These are phyloP conservation scores for Apiotrichum akiyoshidainum DNA, from an alignment of 1,284 basidiomycete species.

Conservation along the genomic window DNA sequence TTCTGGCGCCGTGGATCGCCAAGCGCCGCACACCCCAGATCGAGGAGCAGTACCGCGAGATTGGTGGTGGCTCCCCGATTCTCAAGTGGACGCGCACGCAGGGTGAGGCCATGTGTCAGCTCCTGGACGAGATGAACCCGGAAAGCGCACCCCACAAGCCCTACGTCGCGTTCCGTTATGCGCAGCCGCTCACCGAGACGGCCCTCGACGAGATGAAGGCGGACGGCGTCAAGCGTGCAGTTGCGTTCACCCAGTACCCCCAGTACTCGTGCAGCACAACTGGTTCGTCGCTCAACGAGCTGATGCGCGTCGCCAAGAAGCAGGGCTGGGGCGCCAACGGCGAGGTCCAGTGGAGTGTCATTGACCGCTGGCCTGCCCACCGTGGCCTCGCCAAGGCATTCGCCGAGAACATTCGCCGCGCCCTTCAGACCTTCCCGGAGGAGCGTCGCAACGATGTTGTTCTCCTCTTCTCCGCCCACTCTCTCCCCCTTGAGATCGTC, in stretches of 20 bases:
- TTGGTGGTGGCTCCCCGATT: conserved; percentile 98
- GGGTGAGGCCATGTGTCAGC: conserved; percentile 81
- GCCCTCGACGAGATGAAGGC: conserved; percentile 78
- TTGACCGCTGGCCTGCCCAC: conserved; percentile 97
- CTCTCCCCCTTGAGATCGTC: conserved; percentile 92
- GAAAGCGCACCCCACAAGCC: conserved; percentile 91
- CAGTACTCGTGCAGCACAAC: conserved; percentile 99
- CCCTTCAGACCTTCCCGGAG: conserved; percentile 75
- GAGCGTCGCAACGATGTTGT: conserved; percentile 69
- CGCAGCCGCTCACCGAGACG: conserved; percentile 79
- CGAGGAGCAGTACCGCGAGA: conserved; percentile 87
- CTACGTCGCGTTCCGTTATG: conserved; percentile 94
- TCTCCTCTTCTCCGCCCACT: conserved; percentile 95
- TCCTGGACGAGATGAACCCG: conserved; percentile 91
- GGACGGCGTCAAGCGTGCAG: conserved; percentile 86
- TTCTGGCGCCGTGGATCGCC: conserved; percentile 86
- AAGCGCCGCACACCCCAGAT: conserved; percentile 88
- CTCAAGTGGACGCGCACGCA: conserved; percentile 84
- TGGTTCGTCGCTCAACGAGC: conserved; percentile 92
- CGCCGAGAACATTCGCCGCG: conserved; percentile 78
- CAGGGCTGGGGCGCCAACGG: conserved; percentile 54
- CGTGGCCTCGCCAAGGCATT: conserved; percentile 90
- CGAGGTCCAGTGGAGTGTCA: conserved; percentile 87
- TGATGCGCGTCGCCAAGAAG: conserved; percentile 60
- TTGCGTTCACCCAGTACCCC: conserved; percentile 98